Base-by-base conservation (phyloP, 495 filamentous ascomycete genomes). In the Xylaria intraflava region DNA sequence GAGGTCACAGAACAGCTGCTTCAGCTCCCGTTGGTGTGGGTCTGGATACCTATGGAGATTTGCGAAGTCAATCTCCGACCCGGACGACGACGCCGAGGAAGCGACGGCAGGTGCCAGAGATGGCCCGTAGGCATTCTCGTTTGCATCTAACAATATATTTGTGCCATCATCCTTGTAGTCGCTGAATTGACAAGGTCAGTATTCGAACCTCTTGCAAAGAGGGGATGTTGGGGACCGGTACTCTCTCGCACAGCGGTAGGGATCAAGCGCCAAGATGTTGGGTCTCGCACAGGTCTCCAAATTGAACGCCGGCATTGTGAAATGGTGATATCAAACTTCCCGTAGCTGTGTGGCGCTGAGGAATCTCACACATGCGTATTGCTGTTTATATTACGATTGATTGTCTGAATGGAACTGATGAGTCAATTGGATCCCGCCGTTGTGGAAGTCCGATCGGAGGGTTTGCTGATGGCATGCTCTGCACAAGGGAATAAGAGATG, bases 121-220 rank as follows among this genome's bases (percentile, higher is more conserved):
- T 1, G 93, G 91, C 1, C 94, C 93, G 69, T 85, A 96, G 47
- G 93, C 90, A 66, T 97, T 98, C 70, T 98, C 93, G 60, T 98
- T 98, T 52, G 94, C 93, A 65, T 98, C 93, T 53, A 98, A 87
- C 26, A 98, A 83, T 51, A 97, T 85, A 66, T 97, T 97, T 42
- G 85, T 95, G 58, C 93, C 94, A 64, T 98, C 87, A 66, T 98
- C 93, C 78, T 97, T 95, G 78, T 97, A 97, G 80, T 98, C 91
- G 78, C 89, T 95, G 69, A 14, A 38, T 43, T 39, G 30, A 8
- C 23, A 12, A 46, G 35, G 45, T 72, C 31, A 72, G 69, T 23
- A 26, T 56, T 53, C 47, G 19, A 19, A 27, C 33, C 11, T 22
- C 9, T 41, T 8, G 5, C n/a, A 29, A 23, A 16, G 4, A 38